These are phyloP conservation scores for Pleurotus ostreatus DNA, from an alignment of 768 basidiomycete genomes.

Conservation along the genomic window DNA sequence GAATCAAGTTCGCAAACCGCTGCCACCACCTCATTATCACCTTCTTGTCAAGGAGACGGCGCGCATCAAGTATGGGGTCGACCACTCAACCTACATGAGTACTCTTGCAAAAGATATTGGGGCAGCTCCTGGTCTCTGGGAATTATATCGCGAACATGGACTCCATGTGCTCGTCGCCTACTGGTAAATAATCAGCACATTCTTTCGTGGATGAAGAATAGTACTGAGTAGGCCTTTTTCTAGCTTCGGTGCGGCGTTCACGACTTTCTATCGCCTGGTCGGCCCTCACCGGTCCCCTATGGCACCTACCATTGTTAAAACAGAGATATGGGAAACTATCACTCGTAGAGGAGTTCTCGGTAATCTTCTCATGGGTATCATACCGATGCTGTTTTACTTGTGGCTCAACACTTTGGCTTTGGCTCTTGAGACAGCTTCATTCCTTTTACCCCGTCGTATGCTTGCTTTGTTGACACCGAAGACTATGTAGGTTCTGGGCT, in stretches of 20 bases:
- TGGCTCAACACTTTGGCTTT: conserved; percentile 18
- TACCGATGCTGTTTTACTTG: conserved; percentile 45
- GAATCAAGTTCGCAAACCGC: conserved; percentile 36
- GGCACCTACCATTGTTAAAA: conserved; percentile 42
- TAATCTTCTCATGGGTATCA: conserved; percentile 55
- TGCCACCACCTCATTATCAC: conserved; percentile 46
- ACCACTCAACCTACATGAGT: conserved; percentile 52
- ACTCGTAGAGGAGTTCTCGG: conserved; percentile 48
- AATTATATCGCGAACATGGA: conserved; percentile 47
- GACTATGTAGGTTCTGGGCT: background rate
- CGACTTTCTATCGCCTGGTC: conserved; percentile 51
- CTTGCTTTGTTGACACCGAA: background rate
- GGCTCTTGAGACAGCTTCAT: conserved; percentile 13
- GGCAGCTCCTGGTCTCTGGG: conserved; percentile 43
- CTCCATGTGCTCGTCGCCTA: conserved; percentile 48
- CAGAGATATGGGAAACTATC: conserved; percentile 60
- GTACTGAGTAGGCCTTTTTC: background rate
- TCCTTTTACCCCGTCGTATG: background rate
- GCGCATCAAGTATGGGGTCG: conserved; percentile 58
- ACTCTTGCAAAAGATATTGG: conserved; percentile 56
- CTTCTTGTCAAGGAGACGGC: conserved; percentile 45
- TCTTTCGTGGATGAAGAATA: background rate
- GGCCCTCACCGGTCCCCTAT: conserved; percentile 42
- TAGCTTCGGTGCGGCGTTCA: conserved; percentile 59
- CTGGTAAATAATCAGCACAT: conserved; percentile 32